Evolutionary conservation across 2,329 filamentous ascomycete species (phyloP).

Genomic region (Colletotrichum sp.): DNA sequence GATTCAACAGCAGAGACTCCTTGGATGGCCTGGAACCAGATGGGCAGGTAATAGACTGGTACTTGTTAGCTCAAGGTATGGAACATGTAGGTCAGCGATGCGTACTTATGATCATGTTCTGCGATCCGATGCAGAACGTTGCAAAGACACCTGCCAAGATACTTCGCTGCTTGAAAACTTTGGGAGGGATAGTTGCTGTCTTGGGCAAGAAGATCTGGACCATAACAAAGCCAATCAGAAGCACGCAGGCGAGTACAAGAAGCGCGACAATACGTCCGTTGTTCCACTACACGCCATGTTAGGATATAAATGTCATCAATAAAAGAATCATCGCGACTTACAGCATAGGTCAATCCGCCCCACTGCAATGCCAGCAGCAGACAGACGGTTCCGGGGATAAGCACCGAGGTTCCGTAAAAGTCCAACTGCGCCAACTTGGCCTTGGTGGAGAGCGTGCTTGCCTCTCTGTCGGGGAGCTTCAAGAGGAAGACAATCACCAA

Average conservation of each 20-base stretch:
- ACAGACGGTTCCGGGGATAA: constrained; percentile 38
- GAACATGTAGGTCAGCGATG: constrained; percentile 17
- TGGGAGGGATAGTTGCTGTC: constrained; percentile 46
- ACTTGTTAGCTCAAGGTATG: constrained; percentile 37
- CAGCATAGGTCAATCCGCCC: constrained; percentile 39
- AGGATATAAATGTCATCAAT: too few species aligned
- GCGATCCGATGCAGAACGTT: constrained; percentile 50
- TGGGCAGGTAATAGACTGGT: constrained; percentile 43
- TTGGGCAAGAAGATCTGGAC: constrained; percentile 39
- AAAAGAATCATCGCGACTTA: neutral
- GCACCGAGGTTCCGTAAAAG: neutral
- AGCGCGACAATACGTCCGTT: constrained; percentile 47
- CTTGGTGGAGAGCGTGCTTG: constrained; percentile 17
- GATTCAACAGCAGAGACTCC: constrained; percentile 41
- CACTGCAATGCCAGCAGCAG: constrained; percentile 54
- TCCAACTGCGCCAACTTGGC: constrained; percentile 32
- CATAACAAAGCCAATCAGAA: constrained; percentile 48
- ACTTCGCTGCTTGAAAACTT: constrained; percentile 43
- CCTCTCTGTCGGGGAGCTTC: constrained; percentile 9
- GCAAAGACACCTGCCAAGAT: constrained; percentile 50
- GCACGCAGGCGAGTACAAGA: constrained; percentile 50
- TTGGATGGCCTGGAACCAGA: constrained; percentile 52
- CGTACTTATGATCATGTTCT: constrained; percentile 53
- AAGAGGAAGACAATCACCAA: constrained; percentile 28
- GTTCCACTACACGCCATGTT: constrained; percentile 36